Percentiles rank a stretch among this genome's conserved stretches.
phyloP scores from a whole-genome alignment of 495 filamentous ascomycete species.

The Evansstolkia leycettana region DNA sequence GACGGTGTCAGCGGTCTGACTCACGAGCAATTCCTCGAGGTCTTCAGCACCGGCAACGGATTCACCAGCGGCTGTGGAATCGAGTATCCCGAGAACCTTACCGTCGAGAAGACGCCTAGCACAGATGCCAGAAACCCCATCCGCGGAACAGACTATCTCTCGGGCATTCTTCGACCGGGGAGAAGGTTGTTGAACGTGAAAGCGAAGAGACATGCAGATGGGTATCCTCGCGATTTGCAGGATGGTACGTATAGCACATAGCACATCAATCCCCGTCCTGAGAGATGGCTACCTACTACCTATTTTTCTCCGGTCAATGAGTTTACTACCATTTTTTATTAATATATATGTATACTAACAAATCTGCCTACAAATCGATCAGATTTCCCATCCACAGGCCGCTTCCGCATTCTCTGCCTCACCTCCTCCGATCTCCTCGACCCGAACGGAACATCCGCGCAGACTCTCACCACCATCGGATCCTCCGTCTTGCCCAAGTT shows the following conservation, averaged over 20 bases:
- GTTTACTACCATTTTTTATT: too few species aligned
- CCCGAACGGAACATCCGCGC: conserved; percentile 14
- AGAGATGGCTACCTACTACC: too few species aligned
- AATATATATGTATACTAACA: not conserved
- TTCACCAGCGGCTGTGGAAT: conserved; percentile 37
- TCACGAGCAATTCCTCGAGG: conserved; percentile 39
- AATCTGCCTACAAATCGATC: too few species aligned
- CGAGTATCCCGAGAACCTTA: conserved; percentile 31
- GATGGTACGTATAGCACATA: conserved; percentile 22
- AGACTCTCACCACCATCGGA: conserved; percentile 24
- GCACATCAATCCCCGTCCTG: too few species aligned
- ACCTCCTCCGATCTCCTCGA: conserved; percentile 24
- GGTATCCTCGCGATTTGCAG: conserved; percentile 29
- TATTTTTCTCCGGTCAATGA: too few species aligned
- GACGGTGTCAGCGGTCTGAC: conserved; percentile 24
- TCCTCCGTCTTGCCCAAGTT: conserved; percentile 26
- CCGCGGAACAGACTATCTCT: conserved; percentile 30
- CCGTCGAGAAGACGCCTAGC: conserved; percentile 16
- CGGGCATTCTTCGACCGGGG: conserved; percentile 24
- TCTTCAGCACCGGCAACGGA: conserved; percentile 31
- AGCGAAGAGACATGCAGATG: conserved; percentile 33
- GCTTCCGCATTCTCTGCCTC: conserved; percentile 34
- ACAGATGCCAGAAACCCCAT: conserved; percentile 13
- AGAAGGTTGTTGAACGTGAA: conserved; percentile 22
- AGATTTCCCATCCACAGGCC: conserved; percentile 32